Evolutionary conservation across 352 stramenopile genomes (phyloP).

Genomic region (Pythium guiyangense): DNA sequence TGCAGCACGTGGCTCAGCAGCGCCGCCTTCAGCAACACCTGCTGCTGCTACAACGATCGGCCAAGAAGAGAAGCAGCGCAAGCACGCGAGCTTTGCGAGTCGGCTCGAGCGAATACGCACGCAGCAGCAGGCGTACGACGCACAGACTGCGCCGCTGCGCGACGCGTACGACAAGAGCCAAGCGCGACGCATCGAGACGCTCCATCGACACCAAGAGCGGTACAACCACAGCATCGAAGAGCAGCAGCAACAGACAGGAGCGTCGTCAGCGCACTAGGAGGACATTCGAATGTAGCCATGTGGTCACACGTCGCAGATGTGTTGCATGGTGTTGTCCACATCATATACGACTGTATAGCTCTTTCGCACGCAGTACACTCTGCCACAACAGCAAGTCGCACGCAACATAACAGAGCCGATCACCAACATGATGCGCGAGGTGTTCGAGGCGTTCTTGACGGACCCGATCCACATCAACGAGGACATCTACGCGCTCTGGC

Average conservation of each 20-base stretch:
- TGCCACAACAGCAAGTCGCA: background rate
- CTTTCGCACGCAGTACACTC: background rate
- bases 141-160: slow-evolving; percentile 18
- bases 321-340: background rate
- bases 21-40: background rate
- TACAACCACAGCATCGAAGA: slow-evolving; percentile 36
- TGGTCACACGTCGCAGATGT: background rate
- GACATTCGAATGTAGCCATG: background rate
- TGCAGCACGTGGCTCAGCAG: background rate
- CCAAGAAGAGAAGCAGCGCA: slow-evolving; percentile 47
- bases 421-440: slow-evolving; percentile 48
- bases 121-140: slow-evolving; percentile 33
- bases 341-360: background rate
- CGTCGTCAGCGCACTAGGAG: background rate
- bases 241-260: slow-evolving; percentile 5
- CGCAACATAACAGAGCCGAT: background rate
- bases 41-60: slow-evolving; percentile 13
- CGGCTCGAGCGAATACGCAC: slow-evolving; percentile 36
- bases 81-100: slow-evolving; percentile 24
- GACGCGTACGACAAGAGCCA: slow-evolving; percentile 23
- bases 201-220: slow-evolving; percentile 34
- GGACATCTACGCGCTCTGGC: slow-evolving; percentile 73
- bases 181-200: slow-evolving; percentile 29
- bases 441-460: slow-evolving; percentile 81
- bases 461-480: slow-evolving; percentile 77